Base-by-base conservation (phyloP, 768 basidiomycete species). In the Naganishia antarctica region DNA sequence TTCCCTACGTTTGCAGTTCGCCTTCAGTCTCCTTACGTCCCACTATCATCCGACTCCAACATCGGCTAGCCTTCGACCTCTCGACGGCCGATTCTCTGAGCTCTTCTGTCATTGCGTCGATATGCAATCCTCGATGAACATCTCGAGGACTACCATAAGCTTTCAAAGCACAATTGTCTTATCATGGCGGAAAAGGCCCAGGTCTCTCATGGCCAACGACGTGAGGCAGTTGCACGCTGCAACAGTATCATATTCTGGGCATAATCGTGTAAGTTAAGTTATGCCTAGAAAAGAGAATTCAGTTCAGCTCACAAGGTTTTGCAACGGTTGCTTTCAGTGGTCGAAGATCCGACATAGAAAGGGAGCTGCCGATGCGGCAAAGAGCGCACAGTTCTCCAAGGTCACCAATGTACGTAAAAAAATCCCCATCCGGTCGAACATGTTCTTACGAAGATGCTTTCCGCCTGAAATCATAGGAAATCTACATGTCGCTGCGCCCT, bases 291-390 rank as follows among this genome's bases (percentile, higher is more conserved):
- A n/a, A n/a, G n/a, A n/a, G n/a, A n/a, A n/a, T n/a, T n/a, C n/a
- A n/a, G n/a, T n/a, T n/a, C n/a, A n/a, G n/a, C n/a, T n/a, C n/a
- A n/a, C 18, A 26, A 45, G 25, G 8, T 41, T 23, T 37, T 1
- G 51, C 16, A 18, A 16, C 31, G 12, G 34, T 41, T 12, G 5
- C 28, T 45, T 48, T 28, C 44, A 66, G 65, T 76, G 75, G 75
- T 75, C 74, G 49, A 76, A 76, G 61, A 76, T 76, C 60, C 51
- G 73, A 45, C 74, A 76, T 66, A 63, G 68, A 45, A 76, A 76
- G 60, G 75, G 75, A 29, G 74, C 74, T 8, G 74, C 70, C 7
- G 75, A 76, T 60, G 68, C 69, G 4, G 67, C 70, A 50, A 67
- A 69, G 58, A 66, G 68, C 23, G 63, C 64, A 9, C 59, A 73